A percentile compares a stretch with the other conserved stretches of the same genome.
Conservation (phyloP, 176 grass and related monocot species). For the Triticum monococcum region DNA sequence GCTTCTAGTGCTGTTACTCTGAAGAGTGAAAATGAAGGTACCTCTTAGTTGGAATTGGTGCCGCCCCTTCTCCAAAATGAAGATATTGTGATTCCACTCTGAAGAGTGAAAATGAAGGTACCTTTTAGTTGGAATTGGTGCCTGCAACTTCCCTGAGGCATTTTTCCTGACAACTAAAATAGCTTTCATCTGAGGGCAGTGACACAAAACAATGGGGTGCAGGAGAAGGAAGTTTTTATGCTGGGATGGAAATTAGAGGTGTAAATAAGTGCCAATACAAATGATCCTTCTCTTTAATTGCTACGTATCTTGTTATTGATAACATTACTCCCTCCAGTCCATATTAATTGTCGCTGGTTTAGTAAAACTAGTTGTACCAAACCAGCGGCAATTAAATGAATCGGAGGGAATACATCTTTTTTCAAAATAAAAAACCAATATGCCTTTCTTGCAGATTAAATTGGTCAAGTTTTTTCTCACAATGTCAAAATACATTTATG, state of each 20-base stretch:
- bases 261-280: too few species aligned
- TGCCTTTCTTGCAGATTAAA: slow-evolving; percentile 25
- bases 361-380: too few species aligned
- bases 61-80: background rate
- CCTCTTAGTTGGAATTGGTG: background rate
- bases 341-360: too few species aligned
- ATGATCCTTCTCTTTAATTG: too few species aligned
- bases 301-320: too few species aligned
- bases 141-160: background rate
- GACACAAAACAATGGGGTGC: background rate
- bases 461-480: slow-evolving; percentile 13
- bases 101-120: background rate
- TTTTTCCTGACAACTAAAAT: background rate
- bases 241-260: background rate
- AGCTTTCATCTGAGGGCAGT: background rate
- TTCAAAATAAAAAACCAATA: background rate
- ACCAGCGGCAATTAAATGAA: too few species aligned
- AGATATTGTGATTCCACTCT: slow-evolving; percentile 1
- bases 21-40: background rate
- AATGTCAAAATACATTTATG: slow-evolving; percentile 5
- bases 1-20: background rate
- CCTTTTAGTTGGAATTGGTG: background rate
- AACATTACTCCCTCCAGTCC: too few species aligned
- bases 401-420: too few species aligned
- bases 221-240: background rate